Evolutionary conservation across 2,329 filamentous ascomycete genomes (phyloP), one percentile per base, ranked within the genome.

Genomic region (Alternaria incomplexa): DNA sequence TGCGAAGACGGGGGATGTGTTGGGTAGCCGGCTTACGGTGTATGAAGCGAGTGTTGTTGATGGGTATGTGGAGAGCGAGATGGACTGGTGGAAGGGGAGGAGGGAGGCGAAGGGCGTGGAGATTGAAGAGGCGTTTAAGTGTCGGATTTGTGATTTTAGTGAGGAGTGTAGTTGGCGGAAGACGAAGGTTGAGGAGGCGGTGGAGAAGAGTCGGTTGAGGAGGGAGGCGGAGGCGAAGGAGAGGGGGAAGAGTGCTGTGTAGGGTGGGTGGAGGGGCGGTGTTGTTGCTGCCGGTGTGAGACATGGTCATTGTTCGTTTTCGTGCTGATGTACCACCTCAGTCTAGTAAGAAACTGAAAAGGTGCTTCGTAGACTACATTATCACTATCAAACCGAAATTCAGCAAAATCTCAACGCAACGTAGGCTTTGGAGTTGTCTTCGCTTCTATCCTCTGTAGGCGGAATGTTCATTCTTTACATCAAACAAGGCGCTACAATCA

Each of bases 81-180:
- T 97, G 86, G 78, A 85, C n/a, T 97, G 93, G 93, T 98, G 95
- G 95, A 88, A 87, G 30, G 95, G 94, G 1, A 84, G 91, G 70
- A 83, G 94, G 15, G 81, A 86, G 53, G 88, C 93, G 0, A 84
- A 85, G 8, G 95, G 95, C 0, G 94, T 97, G 3, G 85, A 88
- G 7, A 86, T 96, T 7, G 90, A 94, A 73, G 94, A 97, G 70
- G 92, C 93, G 0, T 97, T 91, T 81, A 98, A 97, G 78, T 98
- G 95, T 77, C 83, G 88, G 20, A 88, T 85, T 23, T 98, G 95
- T 74, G 93, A 97, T 68, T 97, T 97, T 78, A 88, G 86, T 0
- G 89, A 92, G 3, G 85, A 83, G 2, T 98, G 95, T 77, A 85
- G 86, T 12, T 98, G 95, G 95, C 85, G 94, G 40, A 84, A 86